Evolutionary conservation across 179 eudicot genomes (phyloP).

Genomic region (Carnegiea gigantea): DNA sequence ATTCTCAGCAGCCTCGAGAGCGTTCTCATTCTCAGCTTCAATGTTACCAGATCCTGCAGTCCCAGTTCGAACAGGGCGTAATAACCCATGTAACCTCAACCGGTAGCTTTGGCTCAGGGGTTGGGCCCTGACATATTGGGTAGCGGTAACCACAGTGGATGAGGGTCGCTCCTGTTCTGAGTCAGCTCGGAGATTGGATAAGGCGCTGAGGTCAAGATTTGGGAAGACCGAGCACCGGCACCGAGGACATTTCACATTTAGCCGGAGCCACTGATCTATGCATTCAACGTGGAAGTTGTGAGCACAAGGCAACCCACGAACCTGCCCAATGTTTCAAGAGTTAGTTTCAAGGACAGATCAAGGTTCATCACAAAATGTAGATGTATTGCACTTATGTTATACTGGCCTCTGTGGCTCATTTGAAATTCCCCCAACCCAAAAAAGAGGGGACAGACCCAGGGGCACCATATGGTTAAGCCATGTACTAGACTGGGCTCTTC

Average conservation of each 20-base stretch:
- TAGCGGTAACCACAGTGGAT: conserved; percentile 46
- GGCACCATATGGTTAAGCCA: background rate
- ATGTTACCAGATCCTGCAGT: conserved; percentile 36
- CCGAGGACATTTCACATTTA: conserved; percentile 92
- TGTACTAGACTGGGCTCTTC: background rate
- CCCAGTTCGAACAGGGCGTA: conserved; percentile 58
- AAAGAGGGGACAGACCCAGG: too few species aligned
- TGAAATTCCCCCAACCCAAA: too few species aligned
- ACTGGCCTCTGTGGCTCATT: too few species aligned
- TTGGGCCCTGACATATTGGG: conserved; percentile 57
- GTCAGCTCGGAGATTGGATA: conserved; percentile 75
- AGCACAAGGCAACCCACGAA: conserved; percentile 98
- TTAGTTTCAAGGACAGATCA: background rate
- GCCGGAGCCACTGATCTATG: conserved; percentile 95
- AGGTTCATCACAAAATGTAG: background rate
- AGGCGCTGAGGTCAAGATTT: conserved; percentile 91
- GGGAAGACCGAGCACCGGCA: conserved; percentile 96
- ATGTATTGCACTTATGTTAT: too few species aligned
- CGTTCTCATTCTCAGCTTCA: conserved; percentile 40
- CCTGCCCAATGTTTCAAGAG: conserved; percentile 44
- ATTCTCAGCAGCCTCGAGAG: conserved; percentile 52
- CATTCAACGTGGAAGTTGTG: conserved; percentile 98
- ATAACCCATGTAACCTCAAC: conserved; percentile 73
- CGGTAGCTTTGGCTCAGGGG: conserved; percentile 77
- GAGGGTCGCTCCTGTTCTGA: conserved; percentile 63